Conservation (phyloP, 73 alveolate genomes). For the Paramecium bursaria region DNA sequence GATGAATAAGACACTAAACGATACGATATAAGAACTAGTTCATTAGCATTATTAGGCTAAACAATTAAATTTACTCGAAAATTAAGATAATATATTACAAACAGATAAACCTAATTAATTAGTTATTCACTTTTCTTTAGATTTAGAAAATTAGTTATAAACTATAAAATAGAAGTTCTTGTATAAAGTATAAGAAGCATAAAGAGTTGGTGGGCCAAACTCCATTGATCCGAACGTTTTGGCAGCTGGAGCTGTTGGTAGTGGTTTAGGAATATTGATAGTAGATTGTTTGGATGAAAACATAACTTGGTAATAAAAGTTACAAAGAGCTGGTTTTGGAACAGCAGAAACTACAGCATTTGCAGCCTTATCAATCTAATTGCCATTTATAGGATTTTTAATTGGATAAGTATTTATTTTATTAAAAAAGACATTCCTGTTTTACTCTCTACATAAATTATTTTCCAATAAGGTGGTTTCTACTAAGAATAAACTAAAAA, state of each 20-base stretch:
- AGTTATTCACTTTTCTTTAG: slow-evolving; percentile 8
- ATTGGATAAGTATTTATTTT: too few species aligned
- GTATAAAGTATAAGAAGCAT: not conserved
- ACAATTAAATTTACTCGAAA: too few species aligned
- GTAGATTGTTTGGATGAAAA: slow-evolving; percentile 54
- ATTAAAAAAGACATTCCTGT: slow-evolving; percentile 30
- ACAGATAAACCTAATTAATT: too few species aligned
- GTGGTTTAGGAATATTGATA: slow-evolving; percentile 42
- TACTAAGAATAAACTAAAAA: slow-evolving; percentile 41
- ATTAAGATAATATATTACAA: too few species aligned
- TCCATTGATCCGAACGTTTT: slow-evolving; percentile 19
- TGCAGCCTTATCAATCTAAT: slow-evolving; percentile 46
- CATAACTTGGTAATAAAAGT: slow-evolving; percentile 42
- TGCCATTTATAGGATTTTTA: slow-evolving; percentile 46
- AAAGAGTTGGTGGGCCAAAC: slow-evolving; percentile 27
- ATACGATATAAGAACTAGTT: too few species aligned
- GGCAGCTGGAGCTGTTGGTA: slow-evolving; percentile 55
- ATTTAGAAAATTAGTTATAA: not conserved
- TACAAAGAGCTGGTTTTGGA: slow-evolving; percentile 48
- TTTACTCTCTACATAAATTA: slow-evolving; percentile 37
- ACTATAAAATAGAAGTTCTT: not conserved
- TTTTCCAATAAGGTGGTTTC: slow-evolving; percentile 34
- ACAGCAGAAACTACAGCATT: slow-evolving; percentile 58
- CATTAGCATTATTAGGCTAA: too few species aligned
- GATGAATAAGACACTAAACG: too few species aligned